Evolutionary conservation across 768 basidiomycete species (phyloP), one percentile per base, ranked within the genome.

Genomic region (Lactarius quietus): DNA sequence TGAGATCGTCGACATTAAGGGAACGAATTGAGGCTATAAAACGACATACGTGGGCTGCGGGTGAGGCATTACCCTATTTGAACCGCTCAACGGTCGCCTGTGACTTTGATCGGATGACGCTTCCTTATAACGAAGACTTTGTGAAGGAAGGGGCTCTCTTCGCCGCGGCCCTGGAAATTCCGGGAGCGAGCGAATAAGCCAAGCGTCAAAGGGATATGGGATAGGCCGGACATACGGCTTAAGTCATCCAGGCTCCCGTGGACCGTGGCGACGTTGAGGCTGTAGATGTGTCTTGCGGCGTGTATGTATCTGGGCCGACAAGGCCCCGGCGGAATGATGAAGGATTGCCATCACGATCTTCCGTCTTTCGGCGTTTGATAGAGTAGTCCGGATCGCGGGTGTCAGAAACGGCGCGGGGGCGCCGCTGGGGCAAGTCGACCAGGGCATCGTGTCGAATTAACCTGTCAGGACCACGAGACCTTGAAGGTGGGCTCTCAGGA

Each of bases 161-260:
- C 63, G 62, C 33, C 68, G 68, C 31, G 63, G 55, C 57, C 66
- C 68, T 69, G 60, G 61, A 57, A 66, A 66, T 52, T 33, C 41
- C 65, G 33, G 62, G 59, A 18, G 35, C 53, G 61, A 20, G 57
- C 39, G 61, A 31, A 61, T 60, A 58, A 67, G 57, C 55, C 54
- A 56, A 62, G 57, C n/a, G 39, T 59, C 43, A 57, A 53, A 63
- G 31, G 45, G 45, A 58, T 33, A 63, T 59, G 59, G 26, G 45
- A 69, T 45, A 54, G 57, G 66, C 66, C 57, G 48, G 66, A 69
- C 68, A 61, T 69, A 69, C 68, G 68, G 43, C 38, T 64, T 36
- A 48, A 56, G 45, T 69, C 68, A 58, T 64, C 58, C 35, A 64
- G 33, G 55, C 48, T 31, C 58, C 63, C 20, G 62, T 41, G 14